Base-by-base conservation (phyloP, 2,329 filamentous ascomycete species). In the Amesomyces nigricolor region DNA sequence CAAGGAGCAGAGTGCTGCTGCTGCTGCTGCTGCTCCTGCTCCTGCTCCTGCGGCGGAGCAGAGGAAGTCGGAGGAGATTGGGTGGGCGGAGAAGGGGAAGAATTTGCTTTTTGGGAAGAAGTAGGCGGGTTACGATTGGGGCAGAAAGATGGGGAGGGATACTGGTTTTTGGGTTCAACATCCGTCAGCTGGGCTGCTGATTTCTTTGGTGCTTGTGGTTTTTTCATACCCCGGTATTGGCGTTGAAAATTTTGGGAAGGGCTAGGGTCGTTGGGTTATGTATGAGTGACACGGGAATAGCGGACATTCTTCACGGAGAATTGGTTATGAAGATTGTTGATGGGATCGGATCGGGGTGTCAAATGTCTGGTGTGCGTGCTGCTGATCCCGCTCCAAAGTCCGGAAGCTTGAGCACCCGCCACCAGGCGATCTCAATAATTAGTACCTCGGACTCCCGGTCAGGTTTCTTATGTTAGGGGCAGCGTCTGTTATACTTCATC, bases 1-100 rank as follows among this genome's bases (percentile, higher is more conserved):
- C 11, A 35, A 79, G 76, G 70, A 78, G 30, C 19, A 6, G 45
- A 14, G 16, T 4, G 30, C 29, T 32, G 19, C 32, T 42, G 5
- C 11, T 46, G 26, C 7, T 10, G 13, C n/a, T 14, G 40, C 32
- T 5, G 42, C 29, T 10, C 4, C n/a, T 14, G 40, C 32, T 5
- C 35, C 29, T 8, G 43, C 26, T 3, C 46, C 51, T n/a, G 51
- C 44, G 16, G 46, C 56, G 1, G 54, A 44, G 48, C 48, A 37
- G 35, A 40, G 37, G 7, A 59, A 54, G 51, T 29, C 47, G 8
- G 54, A 53, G 38, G 49, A 58, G 38, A 47, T 51, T 7, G 49
- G 58, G 22, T 63, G 60, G 62, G 60, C 61, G 9, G 64, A 66
- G 57, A 65, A 64, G 63, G 60, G 61, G 22, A 64, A 38, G 59